Conservation (phyloP, 1,139 yeast genomes). For the Hyphopichia wangnamkhiaoensis region DNA sequence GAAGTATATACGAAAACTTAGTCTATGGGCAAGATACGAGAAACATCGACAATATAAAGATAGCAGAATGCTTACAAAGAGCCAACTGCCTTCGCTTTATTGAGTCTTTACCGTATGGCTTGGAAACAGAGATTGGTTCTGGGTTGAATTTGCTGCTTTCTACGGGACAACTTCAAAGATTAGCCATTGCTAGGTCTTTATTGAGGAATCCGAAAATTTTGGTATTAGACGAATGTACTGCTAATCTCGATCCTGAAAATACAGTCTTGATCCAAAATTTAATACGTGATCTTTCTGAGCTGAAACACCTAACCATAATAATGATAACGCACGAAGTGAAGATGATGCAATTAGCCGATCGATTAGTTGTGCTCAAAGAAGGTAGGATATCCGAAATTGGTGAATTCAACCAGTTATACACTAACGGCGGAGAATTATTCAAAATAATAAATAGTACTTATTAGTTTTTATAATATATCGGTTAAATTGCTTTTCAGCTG, state of each 20-base stretch:
- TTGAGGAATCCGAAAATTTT: conserved; percentile 62
- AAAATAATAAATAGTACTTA: conserved; percentile 8
- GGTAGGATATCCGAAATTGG: conserved; percentile 46
- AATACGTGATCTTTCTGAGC: conserved; percentile 34
- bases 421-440: conserved; percentile 17
- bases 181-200: conserved; percentile 75
- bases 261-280: conserved; percentile 40
- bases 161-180: conserved; percentile 80
- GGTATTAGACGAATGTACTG: conserved; percentile 78
- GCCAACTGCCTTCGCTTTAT: conserved; percentile 58
- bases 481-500: too few species aligned
- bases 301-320: conserved; percentile 38
- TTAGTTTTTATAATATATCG: too few species aligned
- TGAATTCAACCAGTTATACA: conserved; percentile 12
- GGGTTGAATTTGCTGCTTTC: conserved; percentile 52
- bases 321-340: conserved; percentile 62
- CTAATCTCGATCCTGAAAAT: conserved; percentile 69
- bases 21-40: conserved; percentile 53
- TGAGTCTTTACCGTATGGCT: conserved; percentile 51
- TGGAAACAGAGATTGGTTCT: conserved; percentile 60
- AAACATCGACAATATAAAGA: conserved; percentile 29
- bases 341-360: conserved; percentile 53
- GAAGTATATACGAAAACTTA: conserved; percentile 66
- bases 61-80: conserved; percentile 40
- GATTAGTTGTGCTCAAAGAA: conserved; percentile 39